Percentiles rank a stretch among this genome's conserved stretches.
Conservation (phyloP, 192 early-diverging fungal genomes). For the Dissophora ornata region DNA sequence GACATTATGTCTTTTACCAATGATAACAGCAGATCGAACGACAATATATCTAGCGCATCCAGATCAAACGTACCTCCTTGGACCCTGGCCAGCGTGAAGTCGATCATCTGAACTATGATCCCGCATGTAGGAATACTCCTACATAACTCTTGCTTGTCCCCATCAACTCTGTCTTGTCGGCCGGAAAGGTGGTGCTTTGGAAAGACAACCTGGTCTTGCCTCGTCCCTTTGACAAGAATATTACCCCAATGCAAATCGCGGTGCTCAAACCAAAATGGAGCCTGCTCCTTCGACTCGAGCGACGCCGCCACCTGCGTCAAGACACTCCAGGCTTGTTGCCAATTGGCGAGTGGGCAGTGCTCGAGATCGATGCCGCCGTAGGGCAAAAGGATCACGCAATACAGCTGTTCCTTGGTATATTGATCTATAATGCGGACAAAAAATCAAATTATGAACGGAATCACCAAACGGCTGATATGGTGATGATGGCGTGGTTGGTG, state of each 20-base stretch:
- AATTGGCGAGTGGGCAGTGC: slow-evolving; percentile 62
- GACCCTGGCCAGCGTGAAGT: slow-evolving; percentile 77
- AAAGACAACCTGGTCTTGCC: slow-evolving; percentile 11
- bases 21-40: no score
- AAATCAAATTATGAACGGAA: no score
- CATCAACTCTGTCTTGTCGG: neutral
- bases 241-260: slow-evolving; percentile 84
- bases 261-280: slow-evolving; percentile 67
- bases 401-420: slow-evolving; percentile 70
- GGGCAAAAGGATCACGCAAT: slow-evolving; percentile 76
- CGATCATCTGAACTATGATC: slow-evolving; percentile 74
- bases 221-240: slow-evolving; percentile 65
- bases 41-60: neutral
- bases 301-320: slow-evolving; percentile 76
- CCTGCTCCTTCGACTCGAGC: slow-evolving; percentile 65
- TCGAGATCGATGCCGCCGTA: slow-evolving; percentile 83
- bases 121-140: slow-evolving; percentile 65
- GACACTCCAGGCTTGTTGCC: slow-evolving; percentile 73
- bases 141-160: neutral
- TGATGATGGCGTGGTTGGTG: no score
- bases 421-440: no score
- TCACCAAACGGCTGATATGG: no score
- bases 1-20: no score
- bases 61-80: slow-evolving; percentile 46
- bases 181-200: neutral